A percentile compares a stretch with the other conserved stretches of the same genome.
phyloP scores from a whole-genome alignment of 306 rosid species.

The Astragalus glycyphyllos region DNA sequence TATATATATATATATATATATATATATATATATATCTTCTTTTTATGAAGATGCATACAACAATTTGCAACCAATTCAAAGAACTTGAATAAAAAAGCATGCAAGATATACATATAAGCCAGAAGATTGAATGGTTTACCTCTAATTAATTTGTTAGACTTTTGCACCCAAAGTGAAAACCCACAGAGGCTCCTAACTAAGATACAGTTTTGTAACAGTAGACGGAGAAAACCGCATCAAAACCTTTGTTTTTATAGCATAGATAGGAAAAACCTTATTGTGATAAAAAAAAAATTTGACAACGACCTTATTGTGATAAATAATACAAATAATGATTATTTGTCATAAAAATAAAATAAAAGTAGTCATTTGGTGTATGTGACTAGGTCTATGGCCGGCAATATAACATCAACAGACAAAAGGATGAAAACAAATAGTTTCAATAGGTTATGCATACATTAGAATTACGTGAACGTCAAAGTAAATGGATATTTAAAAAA shows the following conservation, averaged over 20 bases:
- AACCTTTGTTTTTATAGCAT: neutral
- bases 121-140: conserved; percentile 21
- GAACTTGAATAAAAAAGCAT: neutral
- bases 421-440: neutral
- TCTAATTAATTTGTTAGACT: neutral
- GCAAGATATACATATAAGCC: neutral
- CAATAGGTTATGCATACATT: neutral
- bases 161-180: conserved; percentile 23
- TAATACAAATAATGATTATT: neutral
- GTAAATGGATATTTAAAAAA: neutral
- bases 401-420: neutral
- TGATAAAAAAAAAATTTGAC: no score
- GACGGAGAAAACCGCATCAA: conserved; percentile 18
- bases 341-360: neutral
- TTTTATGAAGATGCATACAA: no score
- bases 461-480: neutral
- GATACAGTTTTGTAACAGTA: conserved; percentile 8
- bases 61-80: no score
- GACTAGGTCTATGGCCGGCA: neutral
- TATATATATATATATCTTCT: no score
- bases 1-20: no score
- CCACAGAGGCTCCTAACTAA: neutral
- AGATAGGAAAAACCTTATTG: neutral
- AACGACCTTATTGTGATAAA: no score
- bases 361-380: neutral